Base-by-base conservation (phyloP, 2,329 filamentous ascomycete genomes). In the Colletotrichum sidae region DNA sequence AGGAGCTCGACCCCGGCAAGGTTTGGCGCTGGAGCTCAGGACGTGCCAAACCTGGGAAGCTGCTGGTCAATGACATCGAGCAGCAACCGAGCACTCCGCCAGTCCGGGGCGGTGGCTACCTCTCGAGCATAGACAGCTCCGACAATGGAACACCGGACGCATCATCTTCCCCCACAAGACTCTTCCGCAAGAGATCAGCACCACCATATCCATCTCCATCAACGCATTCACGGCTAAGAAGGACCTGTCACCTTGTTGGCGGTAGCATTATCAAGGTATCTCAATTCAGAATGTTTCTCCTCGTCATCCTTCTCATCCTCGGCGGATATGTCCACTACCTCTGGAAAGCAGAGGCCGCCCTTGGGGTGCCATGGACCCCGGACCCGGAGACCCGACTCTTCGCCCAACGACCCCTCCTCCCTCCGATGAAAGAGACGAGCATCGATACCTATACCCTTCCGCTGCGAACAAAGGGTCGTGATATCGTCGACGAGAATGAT, bases 401-500 rank as follows among this genome's bases (percentile, higher is more conserved):
- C 71, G 77, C 78, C 65, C 75, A 86, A 71, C 78, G 75, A n/a
- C 80, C 83, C 6, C 76, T 87, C 35, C 80, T 77, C 2, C 75
- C 79, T 0, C 81, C 83, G n/a, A 71, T 77, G 39, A 73, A 81
- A 51, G 71, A 78, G 46, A 77, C 77, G 10, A 78, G 78, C 67
- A 81, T 87, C 64, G 70, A 76, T 15, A 77, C 77, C 34, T 90
- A 86, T 74, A 72, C 76, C 50, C 80, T 90, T 47, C 89, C 89
- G 13, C 78, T 92, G 46, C 83, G 81, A 55, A 88, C 89, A 2
- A 75, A 77, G 35, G 89, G 89, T 6, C 83, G 89, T 47, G 73
- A 90, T 68, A 82, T 92, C 35, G 81, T 91, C 57, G 89, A 91
- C 76, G 76, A 81, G 8, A 72, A 78, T 2, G 86, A 84, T 44